Conservation (phyloP, 345 rosid species). For the Pseudoturritis turrita region DNA sequence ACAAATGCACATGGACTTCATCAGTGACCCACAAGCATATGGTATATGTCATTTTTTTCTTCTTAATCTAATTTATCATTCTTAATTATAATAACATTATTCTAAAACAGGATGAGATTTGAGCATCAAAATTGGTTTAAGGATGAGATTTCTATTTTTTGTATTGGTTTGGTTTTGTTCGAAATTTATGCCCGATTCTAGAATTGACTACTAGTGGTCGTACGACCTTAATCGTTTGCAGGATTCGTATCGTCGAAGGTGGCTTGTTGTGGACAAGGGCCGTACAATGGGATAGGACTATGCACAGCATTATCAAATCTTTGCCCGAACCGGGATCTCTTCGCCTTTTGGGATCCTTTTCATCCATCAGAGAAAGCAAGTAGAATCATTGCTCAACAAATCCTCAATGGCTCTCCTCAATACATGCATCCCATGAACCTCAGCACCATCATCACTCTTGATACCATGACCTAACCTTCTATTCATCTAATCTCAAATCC, state of each 20-base stretch:
- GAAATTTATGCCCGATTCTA: background rate
- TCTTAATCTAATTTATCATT: background rate
- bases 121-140: background rate
- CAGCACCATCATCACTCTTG: conserved; percentile 60
- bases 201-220: background rate
- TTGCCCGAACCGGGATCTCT: conserved; percentile 51
- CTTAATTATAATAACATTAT: background rate
- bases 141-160: background rate
- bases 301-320: conserved; percentile 63
- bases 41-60: conserved; percentile 44
- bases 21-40: conserved; percentile 53
- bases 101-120: background rate
- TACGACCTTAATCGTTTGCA: conserved; percentile 17
- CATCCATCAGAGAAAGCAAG: conserved; percentile 82
- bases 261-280: conserved; percentile 93
- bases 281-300: conserved; percentile 66
- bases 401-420: conserved; percentile 43
- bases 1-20: conserved; percentile 54
- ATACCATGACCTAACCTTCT: conserved; percentile 28
- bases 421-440: conserved; percentile 84
- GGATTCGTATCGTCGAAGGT: conserved; percentile 55
- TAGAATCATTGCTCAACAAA: conserved; percentile 48
- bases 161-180: background rate
- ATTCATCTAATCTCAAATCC: background rate
- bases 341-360: conserved; percentile 79